Base-by-base conservation (phyloP, 345 rosid genomes). In the Eucalyptus microcorys region DNA sequence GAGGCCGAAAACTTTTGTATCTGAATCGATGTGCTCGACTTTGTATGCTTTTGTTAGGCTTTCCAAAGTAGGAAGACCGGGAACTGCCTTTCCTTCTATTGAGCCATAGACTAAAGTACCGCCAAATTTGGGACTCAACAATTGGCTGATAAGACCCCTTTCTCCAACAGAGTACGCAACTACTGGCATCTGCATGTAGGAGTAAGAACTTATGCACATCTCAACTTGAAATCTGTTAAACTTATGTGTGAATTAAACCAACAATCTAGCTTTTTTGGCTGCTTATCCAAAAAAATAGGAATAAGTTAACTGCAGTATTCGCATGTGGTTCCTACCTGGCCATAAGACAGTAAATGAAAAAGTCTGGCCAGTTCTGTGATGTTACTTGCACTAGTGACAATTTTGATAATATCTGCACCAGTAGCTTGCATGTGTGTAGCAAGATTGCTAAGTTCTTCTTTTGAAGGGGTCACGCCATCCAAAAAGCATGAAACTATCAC, bases 71-170 rank as follows among this genome's bases (percentile, higher is more conserved):
- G 96, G 96, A 81, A 93, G 87, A 83, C 97, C 96, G 5, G 92
- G 93, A 90, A 91, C 88, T 1, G 92, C 85, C 49, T 87, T 87
- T 86, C 93, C 95, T 34, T 90, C 93, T 55, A 93, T 71, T 55
- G 94, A 92, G 88, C 95, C 96, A 89, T 95, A 94, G 71, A 91
- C 93, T n/a, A 95, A 89, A 90, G 79, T 50, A 47, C 94, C 92
- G 48, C 94, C 94, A 90, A 88, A 94, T 89, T 93, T 95, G 19
- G 96, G 92, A 87, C 92, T 88, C 90, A 95, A 86, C 76, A 95
- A 37, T 88, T 94, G 97, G 91, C 96, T 93, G 61, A 95, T 93
- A 52, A 94, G 91, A 57, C 96, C 97, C 81, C 95, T 93, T 89
- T 94, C 97, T 48, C 95, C 95, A n/a, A 83, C 89, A 24, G 94